Evolutionary conservation across 2,329 filamentous ascomycete species (phyloP).

Genomic region (Pseudocercospora fijiensis): DNA sequence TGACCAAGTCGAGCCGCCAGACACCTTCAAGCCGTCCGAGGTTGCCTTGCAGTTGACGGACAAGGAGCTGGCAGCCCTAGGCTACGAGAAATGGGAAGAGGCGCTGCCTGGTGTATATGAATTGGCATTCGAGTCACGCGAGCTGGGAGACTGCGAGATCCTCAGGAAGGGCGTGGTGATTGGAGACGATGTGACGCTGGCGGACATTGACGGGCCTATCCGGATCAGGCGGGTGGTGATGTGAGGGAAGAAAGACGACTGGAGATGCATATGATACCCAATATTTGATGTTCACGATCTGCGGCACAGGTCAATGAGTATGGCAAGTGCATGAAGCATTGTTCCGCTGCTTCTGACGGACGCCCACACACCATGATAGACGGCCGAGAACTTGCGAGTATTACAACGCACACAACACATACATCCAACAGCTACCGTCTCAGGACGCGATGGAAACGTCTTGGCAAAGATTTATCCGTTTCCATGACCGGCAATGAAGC

Average conservation of each 20-base stretch:
- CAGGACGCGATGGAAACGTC: not conserved
- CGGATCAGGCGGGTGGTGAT: slow-evolving; percentile 37
- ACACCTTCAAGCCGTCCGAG: slow-evolving; percentile 54
- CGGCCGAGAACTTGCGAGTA: not conserved
- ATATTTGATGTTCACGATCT: not conserved
- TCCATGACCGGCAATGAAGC: not conserved
- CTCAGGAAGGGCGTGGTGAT: slow-evolving; percentile 49
- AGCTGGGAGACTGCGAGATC: slow-evolving; percentile 49
- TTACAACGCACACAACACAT: not conserved
- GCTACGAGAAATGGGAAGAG: slow-evolving; percentile 46
- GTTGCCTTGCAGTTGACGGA: slow-evolving; percentile 46
- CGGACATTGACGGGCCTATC: slow-evolving; percentile 49
- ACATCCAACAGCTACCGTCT: slow-evolving; percentile 1
- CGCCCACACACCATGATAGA: no score
- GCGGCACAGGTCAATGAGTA: not conserved
- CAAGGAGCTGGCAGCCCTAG: slow-evolving; percentile 41
- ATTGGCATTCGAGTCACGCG: slow-evolving; percentile 48
- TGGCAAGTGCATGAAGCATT: not conserved
- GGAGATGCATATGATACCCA: not conserved
- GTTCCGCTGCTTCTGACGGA: not conserved
- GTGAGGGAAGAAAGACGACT: slow-evolving; percentile 7
- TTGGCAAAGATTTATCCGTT: not conserved
- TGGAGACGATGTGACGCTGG: slow-evolving; percentile 34
- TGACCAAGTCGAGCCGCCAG: slow-evolving; percentile 42
- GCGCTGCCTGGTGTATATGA: slow-evolving; percentile 48